phyloP scores from a whole-genome alignment of 495 filamentous ascomycete genomes.

The Paragyromitra xinjiangensis region DNA sequence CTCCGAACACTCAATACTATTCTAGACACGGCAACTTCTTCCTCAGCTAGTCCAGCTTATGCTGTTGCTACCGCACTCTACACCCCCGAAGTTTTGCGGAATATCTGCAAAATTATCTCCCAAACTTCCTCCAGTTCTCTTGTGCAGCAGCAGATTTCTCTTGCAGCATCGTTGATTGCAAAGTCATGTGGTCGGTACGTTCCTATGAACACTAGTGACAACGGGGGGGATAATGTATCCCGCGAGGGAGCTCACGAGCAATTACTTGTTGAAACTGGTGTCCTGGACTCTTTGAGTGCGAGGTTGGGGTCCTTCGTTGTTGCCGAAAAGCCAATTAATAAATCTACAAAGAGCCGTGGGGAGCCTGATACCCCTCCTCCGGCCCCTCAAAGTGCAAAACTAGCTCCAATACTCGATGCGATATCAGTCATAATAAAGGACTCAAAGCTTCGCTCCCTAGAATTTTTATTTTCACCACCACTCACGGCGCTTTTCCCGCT shows the following conservation, averaged over 20 bases:
- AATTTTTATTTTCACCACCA: slow-evolving; percentile 79
- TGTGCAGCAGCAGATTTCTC: slow-evolving; percentile 72
- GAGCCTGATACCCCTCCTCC: slow-evolving; percentile 63
- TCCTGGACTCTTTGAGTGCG: slow-evolving; percentile 81
- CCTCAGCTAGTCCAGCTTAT: slow-evolving; percentile 52
- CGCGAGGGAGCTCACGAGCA: slow-evolving; percentile 72
- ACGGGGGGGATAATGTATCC: slow-evolving; percentile 64
- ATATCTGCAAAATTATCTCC: slow-evolving; percentile 70
- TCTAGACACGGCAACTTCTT: slow-evolving; percentile 68
- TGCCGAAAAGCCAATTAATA: slow-evolving; percentile 57
- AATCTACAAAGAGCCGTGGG: slow-evolving; percentile 59
- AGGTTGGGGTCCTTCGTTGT: slow-evolving; percentile 74
- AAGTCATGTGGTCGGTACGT: slow-evolving; percentile 59
- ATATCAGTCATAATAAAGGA: slow-evolving; percentile 79
- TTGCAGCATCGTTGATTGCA: slow-evolving; percentile 73
- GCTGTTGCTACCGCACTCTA: slow-evolving; percentile 51
- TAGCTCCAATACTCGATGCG: slow-evolving; percentile 80
- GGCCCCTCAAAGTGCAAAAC: slow-evolving; percentile 67
- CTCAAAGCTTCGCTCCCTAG: slow-evolving; percentile 78
- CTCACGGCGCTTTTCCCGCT: slow-evolving; percentile 75
- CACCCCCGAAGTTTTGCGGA: slow-evolving; percentile 44
- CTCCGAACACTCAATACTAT: slow-evolving; percentile 78
- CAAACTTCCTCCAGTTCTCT: slow-evolving; percentile 64
- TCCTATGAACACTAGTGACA: slow-evolving; percentile 20
- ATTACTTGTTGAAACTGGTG: slow-evolving; percentile 71